These are phyloP conservation scores for Phylloporus arenicola DNA, from an alignment of 768 basidiomycete species.

Conservation along the genomic window DNA sequence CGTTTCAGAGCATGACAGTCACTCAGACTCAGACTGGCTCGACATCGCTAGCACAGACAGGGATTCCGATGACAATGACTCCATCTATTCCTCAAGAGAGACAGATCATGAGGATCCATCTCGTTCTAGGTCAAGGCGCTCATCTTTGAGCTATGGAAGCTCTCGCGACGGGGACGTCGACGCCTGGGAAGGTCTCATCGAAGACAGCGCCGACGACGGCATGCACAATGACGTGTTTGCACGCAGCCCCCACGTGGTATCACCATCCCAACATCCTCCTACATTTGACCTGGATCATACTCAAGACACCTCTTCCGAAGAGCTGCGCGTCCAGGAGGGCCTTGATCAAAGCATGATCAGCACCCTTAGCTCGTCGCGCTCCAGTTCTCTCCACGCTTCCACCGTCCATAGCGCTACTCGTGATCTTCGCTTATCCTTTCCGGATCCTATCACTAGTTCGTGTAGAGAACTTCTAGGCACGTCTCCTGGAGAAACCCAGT, in stretches of 20 bases:
- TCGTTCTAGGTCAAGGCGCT: constrained; percentile 57
- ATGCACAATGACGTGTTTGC: constrained; percentile 20
- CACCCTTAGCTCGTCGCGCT: constrained; percentile 70
- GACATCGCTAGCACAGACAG: constrained; percentile 62
- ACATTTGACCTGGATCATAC: constrained; percentile 24
- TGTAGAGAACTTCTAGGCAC: constrained; percentile 51
- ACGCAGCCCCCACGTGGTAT: constrained; percentile 21
- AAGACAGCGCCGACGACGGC: constrained; percentile 53
- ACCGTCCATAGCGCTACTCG: constrained; percentile 58
- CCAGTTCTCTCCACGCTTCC: constrained; percentile 51
- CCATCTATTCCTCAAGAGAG: constrained; percentile 48
- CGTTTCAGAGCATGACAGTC: constrained; percentile 58
- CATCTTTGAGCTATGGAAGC: constrained; percentile 65
- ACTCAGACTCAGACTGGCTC: constrained; percentile 83
- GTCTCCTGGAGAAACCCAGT: constrained; percentile 50
- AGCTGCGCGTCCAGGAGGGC: constrained; percentile 64
- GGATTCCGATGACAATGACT: constrained; percentile 69
- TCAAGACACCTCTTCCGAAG: constrained; percentile 46
- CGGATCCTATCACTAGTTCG: constrained; percentile 75
- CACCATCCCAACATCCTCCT: constrained; percentile 16
- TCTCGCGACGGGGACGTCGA: constrained; percentile 66
- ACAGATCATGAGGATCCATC: constrained; percentile 56
- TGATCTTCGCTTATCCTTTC: constrained; percentile 77
- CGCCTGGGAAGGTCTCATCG: constrained; percentile 73
- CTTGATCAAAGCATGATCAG: constrained; percentile 81